Conservation (phyloP, 805 yeast species). For the Peterozyma toletana region DNA sequence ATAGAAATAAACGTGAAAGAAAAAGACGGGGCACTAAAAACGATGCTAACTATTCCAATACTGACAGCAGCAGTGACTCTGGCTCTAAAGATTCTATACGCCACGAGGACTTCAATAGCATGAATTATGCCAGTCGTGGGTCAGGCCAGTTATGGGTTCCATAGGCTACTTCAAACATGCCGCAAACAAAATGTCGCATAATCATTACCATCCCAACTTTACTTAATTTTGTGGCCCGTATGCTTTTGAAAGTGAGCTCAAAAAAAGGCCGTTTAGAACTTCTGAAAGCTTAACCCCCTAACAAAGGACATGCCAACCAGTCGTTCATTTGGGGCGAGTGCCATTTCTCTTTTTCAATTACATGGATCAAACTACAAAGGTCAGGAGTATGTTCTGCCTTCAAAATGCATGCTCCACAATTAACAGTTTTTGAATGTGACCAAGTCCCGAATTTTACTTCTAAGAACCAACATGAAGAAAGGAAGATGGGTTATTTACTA, state of each 20-base stretch:
- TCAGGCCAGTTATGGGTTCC: conserved; percentile 56
- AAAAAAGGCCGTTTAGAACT: too few species aligned
- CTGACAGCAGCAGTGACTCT: neutral
- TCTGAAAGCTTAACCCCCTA: neutral
- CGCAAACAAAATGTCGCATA: neutral
- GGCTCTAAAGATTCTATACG: neutral
- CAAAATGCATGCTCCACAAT: too few species aligned
- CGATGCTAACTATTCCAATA: conserved; percentile 10
- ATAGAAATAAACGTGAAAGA: too few species aligned
- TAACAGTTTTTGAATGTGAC: too few species aligned
- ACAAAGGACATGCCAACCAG: neutral
- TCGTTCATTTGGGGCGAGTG: neutral
- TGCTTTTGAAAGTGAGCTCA: too few species aligned
- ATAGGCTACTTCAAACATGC: conserved; percentile 9
- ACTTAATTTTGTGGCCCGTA: too few species aligned
- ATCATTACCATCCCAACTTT: neutral
- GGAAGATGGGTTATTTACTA: too few species aligned
- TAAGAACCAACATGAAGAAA: too few species aligned
- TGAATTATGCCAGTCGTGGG: conserved; percentile 56
- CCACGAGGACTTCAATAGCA: conserved; percentile 34
- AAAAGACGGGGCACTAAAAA: conserved; percentile 20
- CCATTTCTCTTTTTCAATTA: neutral
- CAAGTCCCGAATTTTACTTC: too few species aligned
- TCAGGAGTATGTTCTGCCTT: too few species aligned
- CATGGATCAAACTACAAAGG: too few species aligned